phyloP scores from a whole-genome alignment of 2,329 filamentous ascomycete species.

The Monosporascus sp. region DNA sequence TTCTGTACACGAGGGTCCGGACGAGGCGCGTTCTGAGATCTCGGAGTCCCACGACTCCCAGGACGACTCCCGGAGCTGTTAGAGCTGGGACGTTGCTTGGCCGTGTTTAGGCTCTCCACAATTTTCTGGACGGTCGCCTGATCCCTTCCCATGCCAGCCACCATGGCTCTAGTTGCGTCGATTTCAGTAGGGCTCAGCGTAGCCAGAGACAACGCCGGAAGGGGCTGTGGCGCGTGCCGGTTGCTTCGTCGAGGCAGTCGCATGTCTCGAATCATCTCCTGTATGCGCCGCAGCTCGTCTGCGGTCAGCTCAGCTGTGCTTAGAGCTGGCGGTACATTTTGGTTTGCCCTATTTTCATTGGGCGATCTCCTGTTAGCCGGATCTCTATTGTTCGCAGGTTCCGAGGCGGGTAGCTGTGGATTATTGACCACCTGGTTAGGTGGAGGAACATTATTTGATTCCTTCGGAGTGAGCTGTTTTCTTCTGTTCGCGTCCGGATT shows the following conservation, averaged over 20 bases:
- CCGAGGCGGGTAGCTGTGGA: no score
- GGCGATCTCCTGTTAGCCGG: no score
- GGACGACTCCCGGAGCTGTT: no score
- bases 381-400: no score
- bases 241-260: neutral
- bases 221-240: neutral
- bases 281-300: neutral
- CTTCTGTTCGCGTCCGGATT: no score
- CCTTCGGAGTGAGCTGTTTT: no score
- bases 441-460: no score
- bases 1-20: no score
- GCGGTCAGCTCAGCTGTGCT: neutral
- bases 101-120: constrained; percentile 1
- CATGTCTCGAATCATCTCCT: constrained; percentile 4
- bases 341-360: neutral
- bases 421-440: no score
- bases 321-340: neutral
- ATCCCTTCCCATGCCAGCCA: constrained; percentile 4
- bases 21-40: no score
- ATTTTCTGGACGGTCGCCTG: neutral
- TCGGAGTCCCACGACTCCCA: no score
- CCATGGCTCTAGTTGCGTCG: neutral
- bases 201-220: neutral
- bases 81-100: neutral
- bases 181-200: constrained; percentile 4